Percentiles rank a stretch among this genome's conserved stretches.
phyloP scores from a whole-genome alignment of 352 stramenopile genomes.

The Globisporangium iwayamae region DNA sequence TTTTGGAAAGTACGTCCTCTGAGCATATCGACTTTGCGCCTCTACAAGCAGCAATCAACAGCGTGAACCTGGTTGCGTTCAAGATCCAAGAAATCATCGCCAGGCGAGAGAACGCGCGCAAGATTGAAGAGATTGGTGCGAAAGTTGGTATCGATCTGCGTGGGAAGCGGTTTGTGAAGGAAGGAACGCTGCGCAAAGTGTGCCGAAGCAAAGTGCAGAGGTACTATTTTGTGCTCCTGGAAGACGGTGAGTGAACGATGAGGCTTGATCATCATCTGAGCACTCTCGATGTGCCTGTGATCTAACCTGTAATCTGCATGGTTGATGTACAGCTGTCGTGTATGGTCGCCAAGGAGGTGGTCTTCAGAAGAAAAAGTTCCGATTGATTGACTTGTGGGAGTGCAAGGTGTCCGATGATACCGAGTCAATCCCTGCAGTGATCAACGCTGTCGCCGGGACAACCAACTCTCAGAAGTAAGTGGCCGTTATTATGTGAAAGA shows the following conservation, averaged over 20 bases:
- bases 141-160: conserved; percentile 70
- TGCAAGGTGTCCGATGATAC: conserved; percentile 73
- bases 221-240: conserved; percentile 84
- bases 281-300: neutral
- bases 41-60: conserved; percentile 68
- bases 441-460: conserved; percentile 44
- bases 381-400: conserved; percentile 73
- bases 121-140: conserved; percentile 52
- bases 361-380: conserved; percentile 82
- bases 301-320: neutral
- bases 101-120: conserved; percentile 58
- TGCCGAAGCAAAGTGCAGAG: conserved; percentile 79
- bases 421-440: conserved; percentile 62
- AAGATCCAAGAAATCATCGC: conserved; percentile 84
- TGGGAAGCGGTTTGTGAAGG: conserved; percentile 62
- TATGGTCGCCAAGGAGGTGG: conserved; percentile 56
- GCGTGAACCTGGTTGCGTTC: conserved; percentile 65
- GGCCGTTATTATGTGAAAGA: neutral
- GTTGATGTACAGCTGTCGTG: conserved; percentile 42
- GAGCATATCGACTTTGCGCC: conserved; percentile 75
- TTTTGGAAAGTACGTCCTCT: conserved; percentile 57
- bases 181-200: conserved; percentile 83
- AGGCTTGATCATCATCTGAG: neutral
- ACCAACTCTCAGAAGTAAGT: conserved; percentile 63
- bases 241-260: conserved; percentile 57